A percentile compares a stretch with the other conserved stretches of the same genome.
Conservation (phyloP, 192 early-diverging fungal species). For the Backusella tarrabulga region DNA sequence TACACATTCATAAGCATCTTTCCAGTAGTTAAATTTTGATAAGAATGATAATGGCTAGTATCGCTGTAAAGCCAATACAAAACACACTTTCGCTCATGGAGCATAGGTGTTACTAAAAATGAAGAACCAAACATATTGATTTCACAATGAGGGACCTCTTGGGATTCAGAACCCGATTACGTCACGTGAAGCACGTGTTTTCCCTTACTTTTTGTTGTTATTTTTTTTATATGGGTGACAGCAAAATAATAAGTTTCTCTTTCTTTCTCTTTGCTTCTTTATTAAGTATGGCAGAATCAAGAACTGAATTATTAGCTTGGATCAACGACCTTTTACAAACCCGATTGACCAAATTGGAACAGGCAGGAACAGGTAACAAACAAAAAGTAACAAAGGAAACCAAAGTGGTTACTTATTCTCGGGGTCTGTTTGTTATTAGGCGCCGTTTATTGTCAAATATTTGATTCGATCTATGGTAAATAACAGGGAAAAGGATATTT, state of each 20-base stretch:
- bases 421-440: slow-evolving; percentile 37
- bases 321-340: slow-evolving; percentile 88
- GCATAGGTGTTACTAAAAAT: too few relatives aligned
- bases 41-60: too few relatives aligned
- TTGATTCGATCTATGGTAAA: slow-evolving; percentile 65
- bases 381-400: not conserved
- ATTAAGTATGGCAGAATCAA: slow-evolving; percentile 66
- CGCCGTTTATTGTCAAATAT: slow-evolving; percentile 63
- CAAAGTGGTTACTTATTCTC: not conserved
- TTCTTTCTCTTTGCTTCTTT: slow-evolving; percentile 1
- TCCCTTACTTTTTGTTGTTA: slow-evolving; percentile 4
- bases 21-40: too few relatives aligned
- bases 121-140: not conserved
- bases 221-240: slow-evolving; percentile 6
- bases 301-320: slow-evolving; percentile 90
- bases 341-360: slow-evolving; percentile 88
- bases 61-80: too few relatives aligned
- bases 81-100: too few relatives aligned
- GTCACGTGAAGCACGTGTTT: not conserved
- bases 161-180: not conserved
- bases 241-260: slow-evolving; percentile 8
- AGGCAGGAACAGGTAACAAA: slow-evolving; percentile 80
- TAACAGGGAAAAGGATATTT: not conserved
- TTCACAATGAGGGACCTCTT: not conserved
- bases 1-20: too few relatives aligned